phyloP scores from a whole-genome alignment of 163 green algal species.

The Volvox carteri region DNA sequence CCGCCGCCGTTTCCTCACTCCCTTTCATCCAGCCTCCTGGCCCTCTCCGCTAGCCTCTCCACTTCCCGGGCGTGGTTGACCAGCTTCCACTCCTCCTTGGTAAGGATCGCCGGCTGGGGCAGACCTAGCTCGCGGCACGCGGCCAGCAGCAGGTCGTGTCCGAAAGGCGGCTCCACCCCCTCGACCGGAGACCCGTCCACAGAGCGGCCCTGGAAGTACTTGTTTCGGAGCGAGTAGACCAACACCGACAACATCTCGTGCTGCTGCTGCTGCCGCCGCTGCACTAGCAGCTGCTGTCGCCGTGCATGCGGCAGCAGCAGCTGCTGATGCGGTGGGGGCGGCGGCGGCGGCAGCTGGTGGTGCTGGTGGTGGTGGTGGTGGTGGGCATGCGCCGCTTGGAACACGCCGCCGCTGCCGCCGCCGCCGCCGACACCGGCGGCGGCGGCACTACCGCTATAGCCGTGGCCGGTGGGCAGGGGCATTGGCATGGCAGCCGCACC shows the following conservation, averaged over 20 bases:
- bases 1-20: no score
- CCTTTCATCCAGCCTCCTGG: neutral
- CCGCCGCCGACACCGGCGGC: no score
- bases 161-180: neutral
- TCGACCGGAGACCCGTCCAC: neutral
- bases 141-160: neutral
- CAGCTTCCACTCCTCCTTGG: slow-evolving; percentile 21
- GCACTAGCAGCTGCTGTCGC: neutral
- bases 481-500: neutral
- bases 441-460: neutral
- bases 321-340: no score
- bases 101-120: neutral
- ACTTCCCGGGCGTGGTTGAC: neutral
- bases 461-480: no score
- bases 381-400: neutral
- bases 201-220: slow-evolving; percentile 7
- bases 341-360: neutral
- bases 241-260: neutral
- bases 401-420: no score
- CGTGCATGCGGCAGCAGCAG: neutral
- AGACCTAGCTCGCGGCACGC: neutral
- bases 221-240: slow-evolving; percentile 14
- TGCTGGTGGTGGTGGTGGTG: no score
- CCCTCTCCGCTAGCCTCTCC: neutral
- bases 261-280: neutral